Evolutionary conservation across 169 alveolate species (phyloP), one percentile per base, ranked within the genome.

Genomic region (Plasmodium vinckei): DNA sequence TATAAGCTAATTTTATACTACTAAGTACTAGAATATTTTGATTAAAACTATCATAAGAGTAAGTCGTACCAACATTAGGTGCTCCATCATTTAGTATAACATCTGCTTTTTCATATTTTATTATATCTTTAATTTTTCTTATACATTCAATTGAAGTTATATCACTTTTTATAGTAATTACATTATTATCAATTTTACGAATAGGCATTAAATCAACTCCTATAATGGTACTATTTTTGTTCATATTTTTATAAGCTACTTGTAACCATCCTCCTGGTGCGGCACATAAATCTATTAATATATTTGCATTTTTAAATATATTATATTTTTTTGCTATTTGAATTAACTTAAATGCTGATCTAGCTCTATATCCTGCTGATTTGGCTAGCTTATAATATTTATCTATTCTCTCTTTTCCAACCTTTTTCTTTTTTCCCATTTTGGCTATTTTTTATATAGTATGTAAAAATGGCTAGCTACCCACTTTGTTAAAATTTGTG

Each of bases 201-300:
- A 99, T 99, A 23, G 99, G 99, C 9, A 95, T 99, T 64, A 99
- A 94, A 94, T 99, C 99, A 19, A 99, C 97, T 42, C 99, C 99
- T 57, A 99, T 95, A 47, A 98, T 97, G 27, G 96, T 97, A 54
- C 98, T 94, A 1, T 97, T 93, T 21, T 96, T 95, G 54, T 99
- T 99, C 98, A 97, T 93, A 72, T 97, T 95, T 89, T 96, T 93
- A 79, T 95, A 93, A 15, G 99, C 98, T 2, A 96, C 98, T 92
- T 97, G 99, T 57, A 97, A 94, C 99, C 99, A 99, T 10, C 99
- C 99, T 12, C 99, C 99, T 17, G 99, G 99, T 19, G 99, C 99
- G 21, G 99, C 99, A 95, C 99, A 99, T 59, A 99, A 95, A 95
- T 99, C 99, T 21, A 99, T 97, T 96, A 97, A 44, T 87, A 93